Evolutionary conservation across 2,329 filamentous ascomycete genomes (phyloP), one percentile per base, ranked within the genome.

Genomic region (Bertia moriformis): DNA sequence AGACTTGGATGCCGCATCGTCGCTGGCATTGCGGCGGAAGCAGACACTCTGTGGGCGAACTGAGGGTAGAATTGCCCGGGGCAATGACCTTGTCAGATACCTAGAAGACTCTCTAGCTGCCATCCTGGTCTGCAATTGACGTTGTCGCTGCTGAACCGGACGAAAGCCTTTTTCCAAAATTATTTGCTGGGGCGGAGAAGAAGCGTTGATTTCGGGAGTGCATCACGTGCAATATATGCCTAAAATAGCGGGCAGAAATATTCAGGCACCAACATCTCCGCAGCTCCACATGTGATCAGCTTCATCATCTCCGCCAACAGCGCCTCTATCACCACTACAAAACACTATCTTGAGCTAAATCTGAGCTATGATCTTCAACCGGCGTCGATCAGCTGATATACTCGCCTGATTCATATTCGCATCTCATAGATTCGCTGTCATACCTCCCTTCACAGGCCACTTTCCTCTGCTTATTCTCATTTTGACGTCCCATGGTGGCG

Each of bases 21-120:
- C 54, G 39, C 65, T 67, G 53, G 57, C 61, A 61, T 66, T 58
- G 59, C 66, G 66, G 47, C 56, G 53, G 41, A 46, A 54, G 37
- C 52, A 49, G 19, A 56, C 44, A 40, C 46, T 45, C 43, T 53
- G 56, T 17, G 51, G 46, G 37, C 50, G 51, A 40, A 50, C 43
- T 41, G 50, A 51, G 12, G 53, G 50, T n/a, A 40, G 45, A 38
- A 58, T 47, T 12, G 52, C 51, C 43, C 58, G 47, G 12, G 55
- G 50, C 44, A 62, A 44, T 41, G 53, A 56, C 54, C 51, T 56
- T 46, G 54, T 48, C 42, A 62, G 51, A 44, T 55, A 55, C 45
- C 52, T 55, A 20, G 58, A 58, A 19, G 58, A 48, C 48, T 60
- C 57, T 41, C 53, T 53, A 41, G 54, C 51, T 51, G 58, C 57